Evolutionary conservation across 83 land plant genomes (phyloP), one percentile per base, ranked within the genome.

Genomic region (Diphasiastrum complanatum): DNA sequence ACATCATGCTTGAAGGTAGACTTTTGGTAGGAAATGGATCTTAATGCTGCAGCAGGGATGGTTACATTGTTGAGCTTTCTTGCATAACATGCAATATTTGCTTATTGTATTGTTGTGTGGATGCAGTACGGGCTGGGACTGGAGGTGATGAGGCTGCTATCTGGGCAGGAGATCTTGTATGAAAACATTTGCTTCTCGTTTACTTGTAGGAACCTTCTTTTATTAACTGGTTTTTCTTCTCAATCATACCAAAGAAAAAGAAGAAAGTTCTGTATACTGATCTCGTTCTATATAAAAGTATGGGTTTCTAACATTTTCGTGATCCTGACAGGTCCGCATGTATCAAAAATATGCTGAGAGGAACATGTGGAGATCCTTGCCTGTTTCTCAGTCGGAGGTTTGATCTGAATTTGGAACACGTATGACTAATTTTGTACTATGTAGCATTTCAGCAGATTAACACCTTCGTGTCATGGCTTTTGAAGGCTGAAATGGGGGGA

Each of bases 141-240:
- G 99, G 97, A 66, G 99, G 97, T 67, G 99, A 95, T 70, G 99
- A 95, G 60, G 97, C 99, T 60, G 99, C 97, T 52, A 60, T 95
- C 28, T 95, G 99, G 99, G 99, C 93, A 64, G 93, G 97, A 75
- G 99, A 95, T 75, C 97, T 95, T 86, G 99, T 93, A 83, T 86
- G 96, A 85, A 85, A 74, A 81, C 77, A 62, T 35, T 73, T 57
- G 68, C 62, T 67, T 30, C 34, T 33, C 54, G 48, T 31, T 20
- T 68, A 23, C 34, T 8, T 33, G 23, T 40, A 8, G 43, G 16
- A 40, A 16, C 16, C 16, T 40, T 16, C 16, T 8, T 16, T 40
- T 8, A 40, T 8, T 40, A 8, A 40, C 16, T 40, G 8, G 43
- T 8, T 8, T 8, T 40, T 40, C 43, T 8, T 40, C 43, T 40